Base-by-base conservation (phyloP, 73 alveolate species). In the Paraurostyla sp. region DNA sequence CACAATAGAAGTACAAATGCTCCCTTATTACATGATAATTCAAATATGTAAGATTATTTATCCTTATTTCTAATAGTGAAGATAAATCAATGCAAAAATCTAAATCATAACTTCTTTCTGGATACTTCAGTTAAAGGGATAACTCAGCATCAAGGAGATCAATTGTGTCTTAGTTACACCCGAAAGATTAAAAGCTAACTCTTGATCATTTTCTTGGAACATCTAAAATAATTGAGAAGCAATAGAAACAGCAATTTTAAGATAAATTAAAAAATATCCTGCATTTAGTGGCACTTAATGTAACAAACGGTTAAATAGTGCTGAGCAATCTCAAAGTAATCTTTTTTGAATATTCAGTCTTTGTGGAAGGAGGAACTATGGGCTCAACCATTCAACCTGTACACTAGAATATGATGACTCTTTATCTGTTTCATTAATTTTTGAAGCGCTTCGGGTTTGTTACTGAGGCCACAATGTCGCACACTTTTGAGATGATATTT, bases 331-430 rank as follows among this genome's bases (percentile, higher is more conserved):
- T 60, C 9, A 60, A 60, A 23, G 50, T 33, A 29, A 60, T 60
- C 45, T 60, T 60, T 32, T 60, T 60, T 25, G 78, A 60, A 6
- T 25, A 60, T 33, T 60, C 78, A 13, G 22, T 29, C 22, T 60
- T 60, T 60, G 45, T 60, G 9, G 78, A 60, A 33, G 78, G 78
- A 27, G 78, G 78, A 27, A 60, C 49, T 27, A 60, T 60, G 78
- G 78, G 78, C 9, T 13, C 40, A 11, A 9, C 78, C 6, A 9
- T 60, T 9, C 32, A 60, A 23, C 78, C 78, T 9, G 23, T 60
- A 13, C 22, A 60, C 25, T 25, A 60, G 7, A 60, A 60, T 33
- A 2, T 60, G 50, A 60, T 60, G 78, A 60, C 45, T 32, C 50
- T 16, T 3, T 60, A 60, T 60, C 32, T 23, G 29, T 60, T 60